These are phyloP conservation scores for Cyberlindnera mrakii DNA, from an alignment of 805 yeast species.

Conservation along the genomic window DNA sequence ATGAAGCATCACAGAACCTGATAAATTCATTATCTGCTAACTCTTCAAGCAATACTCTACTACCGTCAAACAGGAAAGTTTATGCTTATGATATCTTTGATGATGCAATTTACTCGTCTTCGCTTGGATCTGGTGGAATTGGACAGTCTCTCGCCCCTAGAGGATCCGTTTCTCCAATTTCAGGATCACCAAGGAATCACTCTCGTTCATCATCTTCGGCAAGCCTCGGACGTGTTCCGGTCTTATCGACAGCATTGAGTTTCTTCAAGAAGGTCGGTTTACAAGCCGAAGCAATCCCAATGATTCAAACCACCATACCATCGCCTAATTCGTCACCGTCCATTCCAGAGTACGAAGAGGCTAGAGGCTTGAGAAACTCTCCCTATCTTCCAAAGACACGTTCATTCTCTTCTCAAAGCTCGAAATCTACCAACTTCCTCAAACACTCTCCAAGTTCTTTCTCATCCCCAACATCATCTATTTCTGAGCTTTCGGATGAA, in stretches of 20 bases:
- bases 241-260: conserved; percentile 18
- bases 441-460: conserved; percentile 8
- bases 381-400: conserved; percentile 7
- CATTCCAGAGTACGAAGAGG: conserved; percentile 2
- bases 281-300: background rate
- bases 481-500: conserved; percentile 20
- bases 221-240: conserved; percentile 17
- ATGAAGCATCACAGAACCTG: background rate
- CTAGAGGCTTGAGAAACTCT: background rate
- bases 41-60: conserved; percentile 11
- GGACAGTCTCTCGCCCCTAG: no score
- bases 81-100: conserved; percentile 62
- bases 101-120: conserved; percentile 47
- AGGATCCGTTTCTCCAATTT: background rate
- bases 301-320: conserved; percentile 3
- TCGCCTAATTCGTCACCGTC: conserved; percentile 4
- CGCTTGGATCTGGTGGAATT: conserved; percentile 7
- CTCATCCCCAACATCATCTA: conserved; percentile 16
- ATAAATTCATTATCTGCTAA: background rate
- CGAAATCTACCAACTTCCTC: conserved; percentile 8
- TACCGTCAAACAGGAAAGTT: conserved; percentile 29
- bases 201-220: conserved; percentile 16
- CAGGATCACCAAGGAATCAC: conserved; percentile 1
- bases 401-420: conserved; percentile 6
- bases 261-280: conserved; percentile 18